Evolutionary conservation across 2,329 filamentous ascomycete species (phyloP).

Genomic region (Cladorrhinum sp.): DNA sequence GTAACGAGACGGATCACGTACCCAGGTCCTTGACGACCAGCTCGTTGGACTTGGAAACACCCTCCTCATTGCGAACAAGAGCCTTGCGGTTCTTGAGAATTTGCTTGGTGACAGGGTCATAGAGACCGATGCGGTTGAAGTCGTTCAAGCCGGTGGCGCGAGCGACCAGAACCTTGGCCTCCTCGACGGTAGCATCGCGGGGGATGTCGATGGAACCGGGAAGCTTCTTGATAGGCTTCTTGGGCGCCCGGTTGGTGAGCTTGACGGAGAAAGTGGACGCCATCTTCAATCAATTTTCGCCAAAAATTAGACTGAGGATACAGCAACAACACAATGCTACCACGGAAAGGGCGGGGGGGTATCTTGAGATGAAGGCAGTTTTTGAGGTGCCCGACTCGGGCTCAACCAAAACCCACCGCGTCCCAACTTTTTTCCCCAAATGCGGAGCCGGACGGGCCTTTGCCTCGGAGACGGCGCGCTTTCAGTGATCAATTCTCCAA

Average conservation of each 20-base stretch:
- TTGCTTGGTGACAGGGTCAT: conserved; percentile 58
- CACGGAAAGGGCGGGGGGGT: background rate
- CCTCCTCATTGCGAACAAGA: conserved; percentile 46
- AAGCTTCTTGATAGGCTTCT: conserved; percentile 53
- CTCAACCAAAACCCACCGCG: background rate
- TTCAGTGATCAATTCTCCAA: conserved; percentile 5
- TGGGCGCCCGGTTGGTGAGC: conserved; percentile 46
- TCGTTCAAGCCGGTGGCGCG: conserved; percentile 50
- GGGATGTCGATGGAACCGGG: conserved; percentile 49
- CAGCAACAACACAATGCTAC: background rate
- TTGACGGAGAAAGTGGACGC: conserved; percentile 36
- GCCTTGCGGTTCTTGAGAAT: conserved; percentile 61
- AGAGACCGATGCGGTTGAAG: conserved; percentile 61
- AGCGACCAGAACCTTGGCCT: conserved; percentile 56
- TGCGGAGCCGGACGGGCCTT: background rate
- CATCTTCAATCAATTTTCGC: conserved; percentile 22
- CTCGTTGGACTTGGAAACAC: conserved; percentile 49
- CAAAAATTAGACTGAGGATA: background rate
- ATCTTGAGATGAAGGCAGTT: background rate
- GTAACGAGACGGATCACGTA: conserved; percentile 41
- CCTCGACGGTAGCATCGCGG: conserved; percentile 54
- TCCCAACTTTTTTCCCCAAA: conserved; percentile 3
- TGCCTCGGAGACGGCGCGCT: conserved; percentile 6
- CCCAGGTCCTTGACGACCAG: conserved; percentile 92
- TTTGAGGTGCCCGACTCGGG: background rate